These are phyloP conservation scores for Nitzschia sp. DNA, from an alignment of 108 stramenopile species.

Conservation along the genomic window DNA sequence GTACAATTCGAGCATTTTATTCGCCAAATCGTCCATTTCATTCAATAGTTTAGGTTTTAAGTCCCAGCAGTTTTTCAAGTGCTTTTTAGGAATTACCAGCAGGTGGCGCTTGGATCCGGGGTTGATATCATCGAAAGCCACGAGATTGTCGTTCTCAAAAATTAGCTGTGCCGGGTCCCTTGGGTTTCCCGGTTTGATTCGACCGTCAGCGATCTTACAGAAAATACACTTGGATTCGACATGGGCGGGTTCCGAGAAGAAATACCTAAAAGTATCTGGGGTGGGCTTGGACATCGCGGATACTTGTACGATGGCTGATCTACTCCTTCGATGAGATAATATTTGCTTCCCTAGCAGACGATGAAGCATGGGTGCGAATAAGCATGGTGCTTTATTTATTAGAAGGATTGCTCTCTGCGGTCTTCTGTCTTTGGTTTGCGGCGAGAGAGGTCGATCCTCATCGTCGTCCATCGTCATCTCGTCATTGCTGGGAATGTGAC, in stretches of 20 bases:
- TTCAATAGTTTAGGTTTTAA: not conserved
- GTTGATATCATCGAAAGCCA: slow-evolving; percentile 8
- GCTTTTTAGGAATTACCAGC: slow-evolving; percentile 8
- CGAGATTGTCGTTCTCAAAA: not conserved
- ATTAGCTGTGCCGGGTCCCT: not conserved
- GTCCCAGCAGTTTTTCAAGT: slow-evolving; percentile 13
- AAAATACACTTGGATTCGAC: slow-evolving; percentile 16
- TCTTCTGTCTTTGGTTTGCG: no score
- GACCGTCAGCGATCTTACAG: slow-evolving; percentile 15
- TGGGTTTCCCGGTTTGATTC: slow-evolving; percentile 7
- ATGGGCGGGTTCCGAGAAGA: slow-evolving; percentile 7
- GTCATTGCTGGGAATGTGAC: no score
- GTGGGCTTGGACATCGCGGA: no score
- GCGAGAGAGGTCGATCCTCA: no score
- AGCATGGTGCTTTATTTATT: no score
- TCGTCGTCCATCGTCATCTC: no score
- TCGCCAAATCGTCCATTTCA: slow-evolving; percentile 4
- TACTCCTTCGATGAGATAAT: no score
- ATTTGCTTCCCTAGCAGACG: no score
- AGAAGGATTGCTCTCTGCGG: no score
- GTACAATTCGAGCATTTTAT: not conserved
- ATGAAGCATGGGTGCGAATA: no score
- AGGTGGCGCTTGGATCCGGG: slow-evolving; percentile 10
- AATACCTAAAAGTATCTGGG: slow-evolving; percentile 11
- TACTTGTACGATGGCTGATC: no score